A percentile compares a stretch with the other conserved stretches of the same genome.
Evolutionary conservation across 176 grass and related monocot genomes (phyloP).

Genomic region (Ensete ventricosum): DNA sequence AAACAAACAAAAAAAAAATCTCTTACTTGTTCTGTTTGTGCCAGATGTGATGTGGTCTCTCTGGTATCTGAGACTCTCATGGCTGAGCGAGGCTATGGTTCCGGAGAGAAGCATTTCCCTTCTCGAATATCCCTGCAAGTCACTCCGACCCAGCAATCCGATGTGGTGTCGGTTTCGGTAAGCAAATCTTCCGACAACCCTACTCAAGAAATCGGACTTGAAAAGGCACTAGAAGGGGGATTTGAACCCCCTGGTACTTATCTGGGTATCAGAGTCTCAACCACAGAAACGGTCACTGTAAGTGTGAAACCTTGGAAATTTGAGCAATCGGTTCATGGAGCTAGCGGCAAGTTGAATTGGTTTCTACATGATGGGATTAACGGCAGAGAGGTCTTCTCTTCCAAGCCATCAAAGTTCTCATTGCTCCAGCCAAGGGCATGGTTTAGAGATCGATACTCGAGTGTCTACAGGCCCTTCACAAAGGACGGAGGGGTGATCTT

Average conservation of each 20-base stretch:
- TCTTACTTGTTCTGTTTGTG: constrained; percentile 22
- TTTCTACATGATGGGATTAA: constrained; percentile 70
- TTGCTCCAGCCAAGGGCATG: constrained; percentile 63
- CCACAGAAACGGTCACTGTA: constrained; percentile 45
- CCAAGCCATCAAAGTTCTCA: constrained; percentile 61
- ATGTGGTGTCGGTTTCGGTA: constrained; percentile 56
- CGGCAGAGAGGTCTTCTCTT: constrained; percentile 61
- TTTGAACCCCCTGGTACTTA: constrained; percentile 60
- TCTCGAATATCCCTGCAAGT: constrained; percentile 71
- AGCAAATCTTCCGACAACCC: constrained; percentile 81
- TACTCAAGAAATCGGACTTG: constrained; percentile 47
- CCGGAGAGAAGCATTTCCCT: constrained; percentile 84
- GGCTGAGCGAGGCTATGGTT: constrained; percentile 71
- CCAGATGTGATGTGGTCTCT: constrained; percentile 64
- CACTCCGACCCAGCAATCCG: constrained; percentile 76
- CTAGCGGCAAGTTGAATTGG: constrained; percentile 54
- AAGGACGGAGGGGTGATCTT: constrained; percentile 75
- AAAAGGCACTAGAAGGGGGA: constrained; percentile 54
- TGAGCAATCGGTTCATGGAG: constrained; percentile 63
- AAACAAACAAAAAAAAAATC: no score
- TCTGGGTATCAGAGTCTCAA: constrained; percentile 44
- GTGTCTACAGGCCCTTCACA: constrained; percentile 54
- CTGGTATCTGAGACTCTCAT: constrained; percentile 68
- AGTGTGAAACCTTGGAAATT: constrained; percentile 95
- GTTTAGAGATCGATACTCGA: constrained; percentile 77